Evolutionary conservation across 805 yeast species (phyloP), one percentile per base, ranked within the genome.

Genomic region (Ogataea allantospora): DNA sequence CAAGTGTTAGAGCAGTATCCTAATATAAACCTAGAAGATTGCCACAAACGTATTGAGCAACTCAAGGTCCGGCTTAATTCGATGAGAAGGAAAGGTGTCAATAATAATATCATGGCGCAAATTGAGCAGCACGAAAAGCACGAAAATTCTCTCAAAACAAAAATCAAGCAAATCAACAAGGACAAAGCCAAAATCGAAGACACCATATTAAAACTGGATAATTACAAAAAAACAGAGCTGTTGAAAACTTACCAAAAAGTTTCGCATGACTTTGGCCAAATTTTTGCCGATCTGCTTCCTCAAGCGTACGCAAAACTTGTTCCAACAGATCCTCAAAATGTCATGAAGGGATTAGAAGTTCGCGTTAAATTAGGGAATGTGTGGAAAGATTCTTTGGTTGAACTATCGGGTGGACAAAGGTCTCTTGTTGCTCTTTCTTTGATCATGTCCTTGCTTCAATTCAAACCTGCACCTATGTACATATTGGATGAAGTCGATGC

Each of bases 381-480:
- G 5, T 93, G 99, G 99, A 93, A 91, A 57, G 96, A 89, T 51
- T 84, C 95, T 54, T 71, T 93, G 44, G 95, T 88, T 8, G 99
- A 93, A 63, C 70, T 93, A 30, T 86, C 96, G 6, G 99, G 99
- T 40, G 99, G 99, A 13, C 99, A 93, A 62, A 67, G 98, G 50
- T 93, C 98, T 1, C 74, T 95, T 47, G 86, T 91, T 47, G 99
- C 99, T 0, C 67, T 93, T 40, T 86, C 98, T 3, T 69, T 91
- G 51, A 93, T 93, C 51, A 75, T 91, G 78, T 96, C 98, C 0
- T 69, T 93, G 44, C 68, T 93, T 33, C 95, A 88, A 60, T 91
- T 85, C 69, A 87, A 88, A 60, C 99, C 99, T 5, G 99, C 99
- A 1, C 99, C 99, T 6, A 86, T 93, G 95, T 93, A 93, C 57